Conservation (phyloP, 495 filamentous ascomycete genomes). For the Hypoxylon trugodes region DNA sequence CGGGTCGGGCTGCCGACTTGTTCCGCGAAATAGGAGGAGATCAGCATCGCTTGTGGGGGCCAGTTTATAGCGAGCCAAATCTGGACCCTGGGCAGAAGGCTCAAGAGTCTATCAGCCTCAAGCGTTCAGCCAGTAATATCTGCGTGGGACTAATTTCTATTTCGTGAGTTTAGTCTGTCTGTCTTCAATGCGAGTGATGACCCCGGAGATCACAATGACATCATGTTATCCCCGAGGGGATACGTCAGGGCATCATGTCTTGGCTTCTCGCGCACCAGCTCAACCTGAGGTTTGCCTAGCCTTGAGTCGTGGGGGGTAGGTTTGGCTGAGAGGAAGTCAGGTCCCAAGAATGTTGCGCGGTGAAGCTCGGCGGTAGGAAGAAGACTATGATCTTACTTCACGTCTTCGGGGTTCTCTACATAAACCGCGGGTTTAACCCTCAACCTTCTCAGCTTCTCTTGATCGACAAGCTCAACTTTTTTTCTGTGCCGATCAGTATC, state of each 20-base stretch:
- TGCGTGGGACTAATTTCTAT: not conserved
- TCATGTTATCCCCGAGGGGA: constrained; percentile 29
- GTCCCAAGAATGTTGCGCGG: not conserved
- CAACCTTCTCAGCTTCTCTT: constrained; percentile 1
- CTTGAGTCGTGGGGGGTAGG: constrained; percentile 20
- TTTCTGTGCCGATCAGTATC: constrained; percentile 17
- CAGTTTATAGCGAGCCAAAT: constrained; percentile 7
- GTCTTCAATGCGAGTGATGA: not conserved
- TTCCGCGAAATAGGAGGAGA: constrained; percentile 25
- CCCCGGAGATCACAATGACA: constrained; percentile 24
- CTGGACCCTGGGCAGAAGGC: constrained; percentile 17
- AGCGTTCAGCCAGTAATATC: constrained; percentile 8
- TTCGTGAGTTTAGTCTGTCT: not conserved
- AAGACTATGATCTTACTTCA: not conserved
- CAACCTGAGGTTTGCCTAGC: not conserved
- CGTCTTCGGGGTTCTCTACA: constrained; percentile 25
- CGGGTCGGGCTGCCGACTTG: constrained; percentile 12
- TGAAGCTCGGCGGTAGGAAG: not conserved
- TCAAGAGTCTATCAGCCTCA: constrained; percentile 30
- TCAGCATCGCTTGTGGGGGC: constrained; percentile 31
- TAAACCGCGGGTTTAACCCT: constrained; percentile 24
- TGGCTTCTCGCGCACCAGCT: not conserved
- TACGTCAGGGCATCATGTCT: constrained; percentile 14
- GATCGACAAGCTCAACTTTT: constrained; percentile 21
- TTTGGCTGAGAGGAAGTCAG: not conserved